Evolutionary conservation across 2,329 filamentous ascomycete genomes (phyloP).

Genomic region (Magnaporthiopsis poae): DNA sequence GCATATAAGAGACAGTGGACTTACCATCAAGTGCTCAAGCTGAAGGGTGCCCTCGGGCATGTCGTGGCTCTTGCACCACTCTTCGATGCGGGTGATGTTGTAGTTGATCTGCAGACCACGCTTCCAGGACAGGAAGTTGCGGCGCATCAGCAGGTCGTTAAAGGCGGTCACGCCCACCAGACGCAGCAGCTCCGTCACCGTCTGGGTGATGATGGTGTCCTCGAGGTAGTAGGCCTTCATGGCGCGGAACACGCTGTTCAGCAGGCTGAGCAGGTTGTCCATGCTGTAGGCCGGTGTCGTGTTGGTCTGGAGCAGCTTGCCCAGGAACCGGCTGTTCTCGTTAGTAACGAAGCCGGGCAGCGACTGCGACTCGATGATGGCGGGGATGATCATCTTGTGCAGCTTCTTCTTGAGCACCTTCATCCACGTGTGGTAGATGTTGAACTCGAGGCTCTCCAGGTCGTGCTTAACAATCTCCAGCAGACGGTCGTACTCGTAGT

Average conservation of each 20-base stretch:
- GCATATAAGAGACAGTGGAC: conserved; percentile 14
- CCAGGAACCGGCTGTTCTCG: conserved; percentile 94
- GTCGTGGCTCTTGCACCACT: conserved; percentile 99
- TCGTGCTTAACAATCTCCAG: conserved; percentile 99
- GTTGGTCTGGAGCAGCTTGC: conserved; percentile 86
- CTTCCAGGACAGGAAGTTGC: conserved; percentile 99
- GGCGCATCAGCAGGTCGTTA: conserved; percentile 93
- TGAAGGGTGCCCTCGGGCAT: conserved; percentile 98
- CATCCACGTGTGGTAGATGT: conserved; percentile 99
- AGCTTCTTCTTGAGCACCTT: conserved; percentile 99
- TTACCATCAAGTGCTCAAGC: conserved; percentile 92
- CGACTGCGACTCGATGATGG: conserved; percentile 97
- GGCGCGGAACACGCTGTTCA: conserved; percentile 95
- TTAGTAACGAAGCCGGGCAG: conserved; percentile 97
- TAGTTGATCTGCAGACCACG: conserved; percentile 98
- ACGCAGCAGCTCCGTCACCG: conserved; percentile 82
- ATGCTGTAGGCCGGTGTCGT: conserved; percentile 95
- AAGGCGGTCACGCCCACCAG: conserved; percentile 96
- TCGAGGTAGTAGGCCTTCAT: conserved; percentile 99
- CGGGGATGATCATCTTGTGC: conserved; percentile 98
- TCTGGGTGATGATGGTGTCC: conserved; percentile 90
- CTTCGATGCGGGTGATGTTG: conserved; percentile 97
- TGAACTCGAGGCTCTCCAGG: conserved; percentile 94
- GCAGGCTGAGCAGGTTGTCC: conserved; percentile 89
- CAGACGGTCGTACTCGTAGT: conserved; percentile 95